A percentile compares a stretch with the other conserved stretches of the same genome.
Evolutionary conservation across 2,329 filamentous ascomycete genomes (phyloP).

Genomic region (Fusarium tuaranense): DNA sequence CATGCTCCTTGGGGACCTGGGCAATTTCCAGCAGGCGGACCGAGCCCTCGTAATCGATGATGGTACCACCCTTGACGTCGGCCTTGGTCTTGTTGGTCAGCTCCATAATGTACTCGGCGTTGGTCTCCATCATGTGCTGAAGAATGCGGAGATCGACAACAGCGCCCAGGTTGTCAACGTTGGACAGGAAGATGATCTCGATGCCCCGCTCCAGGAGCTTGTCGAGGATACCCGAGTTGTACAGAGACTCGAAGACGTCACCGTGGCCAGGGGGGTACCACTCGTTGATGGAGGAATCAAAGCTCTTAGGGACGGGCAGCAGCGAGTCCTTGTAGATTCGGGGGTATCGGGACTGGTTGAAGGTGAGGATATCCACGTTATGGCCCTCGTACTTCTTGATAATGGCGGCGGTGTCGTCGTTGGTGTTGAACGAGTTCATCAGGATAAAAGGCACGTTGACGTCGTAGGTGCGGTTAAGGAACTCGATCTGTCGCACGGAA

Average conservation of each 20-base stretch:
- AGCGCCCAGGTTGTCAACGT: slow-evolving; percentile 97
- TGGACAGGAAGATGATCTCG: slow-evolving; percentile 98
- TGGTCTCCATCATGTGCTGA: slow-evolving; percentile 98
- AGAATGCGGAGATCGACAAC: slow-evolving; percentile 98
- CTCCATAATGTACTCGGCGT: slow-evolving; percentile 99
- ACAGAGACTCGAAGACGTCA: slow-evolving; percentile 99
- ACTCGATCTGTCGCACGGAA: slow-evolving; percentile 98
- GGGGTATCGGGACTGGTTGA: slow-evolving; percentile 99
- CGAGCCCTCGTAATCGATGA: slow-evolving; percentile 98
- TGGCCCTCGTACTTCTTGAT: slow-evolving; percentile 99
- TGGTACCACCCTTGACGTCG: slow-evolving; percentile 99
- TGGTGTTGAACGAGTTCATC: slow-evolving; percentile 99
- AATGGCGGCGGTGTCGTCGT: slow-evolving; percentile 96
- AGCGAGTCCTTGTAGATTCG: slow-evolving; percentile 98
- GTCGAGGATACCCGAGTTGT: slow-evolving; percentile 98
- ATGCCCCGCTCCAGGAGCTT: slow-evolving; percentile 95
- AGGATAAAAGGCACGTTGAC: slow-evolving; percentile 98
- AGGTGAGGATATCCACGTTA: slow-evolving; percentile 99
- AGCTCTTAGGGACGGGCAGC: slow-evolving; percentile 92
- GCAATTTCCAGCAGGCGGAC: slow-evolving; percentile 98
- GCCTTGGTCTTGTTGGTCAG: slow-evolving; percentile 99
- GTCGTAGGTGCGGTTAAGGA: slow-evolving; percentile 97
- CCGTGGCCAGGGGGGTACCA: slow-evolving; percentile 99
- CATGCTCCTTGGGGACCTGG: slow-evolving; percentile 99
- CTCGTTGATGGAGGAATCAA: slow-evolving; percentile 88